Percentiles rank a stretch among this genome's conserved stretches.
These are phyloP conservation scores for Purpureocillium lavendulum DNA, from an alignment of 2,329 filamentous ascomycete species.

Conservation along the genomic window DNA sequence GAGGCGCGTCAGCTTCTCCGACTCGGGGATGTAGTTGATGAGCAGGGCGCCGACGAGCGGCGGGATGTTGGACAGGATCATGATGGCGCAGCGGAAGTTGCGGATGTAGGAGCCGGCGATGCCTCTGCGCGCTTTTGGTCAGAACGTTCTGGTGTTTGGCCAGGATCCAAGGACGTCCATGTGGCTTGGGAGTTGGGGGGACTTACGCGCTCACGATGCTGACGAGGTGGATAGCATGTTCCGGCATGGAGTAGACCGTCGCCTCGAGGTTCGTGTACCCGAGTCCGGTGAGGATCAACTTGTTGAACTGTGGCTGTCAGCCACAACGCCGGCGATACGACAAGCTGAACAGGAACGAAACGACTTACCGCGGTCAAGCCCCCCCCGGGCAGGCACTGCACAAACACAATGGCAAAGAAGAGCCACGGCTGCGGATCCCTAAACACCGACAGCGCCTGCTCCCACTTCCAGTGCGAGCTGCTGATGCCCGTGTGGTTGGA, in stretches of 20 bases:
- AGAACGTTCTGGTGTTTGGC: no score
- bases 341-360: no score
- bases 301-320: constrained; percentile 4
- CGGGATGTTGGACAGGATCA: not conserved
- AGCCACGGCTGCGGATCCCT: constrained; percentile 8
- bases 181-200: not conserved
- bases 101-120: not conserved
- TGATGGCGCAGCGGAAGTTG: not conserved
- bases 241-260: constrained; percentile 3
- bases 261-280: constrained; percentile 6
- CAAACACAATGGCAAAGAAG: constrained; percentile 2
- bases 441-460: constrained; percentile 1
- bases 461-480: constrained; percentile 1
- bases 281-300: constrained; percentile 8
- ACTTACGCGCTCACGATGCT: constrained; percentile 1
- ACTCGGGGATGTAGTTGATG: not conserved
- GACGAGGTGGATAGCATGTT: constrained; percentile 10
- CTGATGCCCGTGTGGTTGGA: constrained; percentile 5
- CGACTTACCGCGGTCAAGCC: constrained; percentile 5
- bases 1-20: not conserved
- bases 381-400: constrained; percentile 8
- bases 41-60: not conserved
- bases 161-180: not conserved
- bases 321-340: no score
- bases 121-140: not conserved